Base-by-base conservation (phyloP, 768 basidiomycete species). In the Lactarius trivialis region DNA sequence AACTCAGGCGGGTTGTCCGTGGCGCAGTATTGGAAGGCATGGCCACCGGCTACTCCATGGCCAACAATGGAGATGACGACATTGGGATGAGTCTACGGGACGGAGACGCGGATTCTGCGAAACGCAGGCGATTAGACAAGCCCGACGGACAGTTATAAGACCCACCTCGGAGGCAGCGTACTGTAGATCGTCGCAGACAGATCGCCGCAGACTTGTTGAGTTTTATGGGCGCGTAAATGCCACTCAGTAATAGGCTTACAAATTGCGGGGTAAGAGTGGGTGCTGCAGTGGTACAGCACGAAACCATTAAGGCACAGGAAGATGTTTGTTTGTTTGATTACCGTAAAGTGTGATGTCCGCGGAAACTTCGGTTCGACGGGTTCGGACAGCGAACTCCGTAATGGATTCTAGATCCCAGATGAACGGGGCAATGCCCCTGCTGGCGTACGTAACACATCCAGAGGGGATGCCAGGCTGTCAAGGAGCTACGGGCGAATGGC, bases 21-120 rank as follows among this genome's bases (percentile, higher is more conserved):
- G 73, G 78, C 68, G 82, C 85, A 17, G 87, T 95, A 53, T 72
- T 90, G 36, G 78, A 85, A 68, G 86, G 89, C 45, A 76, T 91
- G 51, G 70, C 78, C 14, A 77, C 82, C 17, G 89, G 90, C 4
- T 85, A 79, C 69, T 76, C 79, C 15, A 77, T 88, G 73, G 72
- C 80, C 26, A 64, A 66, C 26, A 64, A 66, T 15, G 67, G 58
- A 32, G 65, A 59, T 28, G 50, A 21, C 12, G 34, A 54, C 56
- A 55, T 6, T 73, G 67, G 63, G n/a, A 37, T 39, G 8, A 34
- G 30, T 37, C 21, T n/a, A 3, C 48, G 8, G 15, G 48, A 36
- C 28, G 39, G 52, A 28, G 56, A 45, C 28, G 14, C 30, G 11
- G 54, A 33, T 53, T 41, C 51, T 30, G 56, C 60, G 55, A 69